Conservation (phyloP, 2,329 filamentous ascomycete species). For the Alternaria ethzedia region DNA sequence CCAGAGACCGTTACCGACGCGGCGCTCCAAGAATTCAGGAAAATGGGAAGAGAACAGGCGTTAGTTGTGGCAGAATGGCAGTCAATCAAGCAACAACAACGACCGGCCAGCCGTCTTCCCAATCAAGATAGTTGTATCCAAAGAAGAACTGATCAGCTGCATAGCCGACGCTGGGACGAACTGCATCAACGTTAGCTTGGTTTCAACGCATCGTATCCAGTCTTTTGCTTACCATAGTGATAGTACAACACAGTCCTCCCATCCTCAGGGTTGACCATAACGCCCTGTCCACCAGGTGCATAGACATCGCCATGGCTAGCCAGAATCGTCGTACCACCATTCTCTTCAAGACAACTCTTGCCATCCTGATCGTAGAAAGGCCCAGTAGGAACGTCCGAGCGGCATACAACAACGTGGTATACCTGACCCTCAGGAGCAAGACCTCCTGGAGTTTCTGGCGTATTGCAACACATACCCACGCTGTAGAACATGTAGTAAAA, state of each 20-base stretch:
- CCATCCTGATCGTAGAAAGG: conserved; percentile 53
- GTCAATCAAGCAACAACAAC: conserved; percentile 12
- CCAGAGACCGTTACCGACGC: neutral
- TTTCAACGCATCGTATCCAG: neutral
- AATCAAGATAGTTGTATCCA: conserved; percentile 42
- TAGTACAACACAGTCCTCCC: conserved; percentile 37
- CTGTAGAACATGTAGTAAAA: conserved; percentile 70
- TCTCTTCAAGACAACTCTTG: conserved; percentile 52
- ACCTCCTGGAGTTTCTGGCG: conserved; percentile 45
- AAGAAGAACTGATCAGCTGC: conserved; percentile 33
- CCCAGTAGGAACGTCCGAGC: conserved; percentile 57
- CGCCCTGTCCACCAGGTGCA: conserved; percentile 42
- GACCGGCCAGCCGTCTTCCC: conserved; percentile 38
- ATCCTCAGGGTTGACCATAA: conserved; percentile 25
- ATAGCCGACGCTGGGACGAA: conserved; percentile 33
- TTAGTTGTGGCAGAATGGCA: neutral
- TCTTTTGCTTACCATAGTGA: conserved; percentile 33
- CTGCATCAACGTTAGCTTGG: conserved; percentile 16
- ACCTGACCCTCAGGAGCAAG: conserved; percentile 61
- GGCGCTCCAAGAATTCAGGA: neutral
- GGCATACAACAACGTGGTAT: conserved; percentile 69
- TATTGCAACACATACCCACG: conserved; percentile 65
- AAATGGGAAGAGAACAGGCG: neutral
- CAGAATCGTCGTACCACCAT: conserved; percentile 66
- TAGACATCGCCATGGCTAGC: conserved; percentile 59